Percentiles rank a stretch among this genome's conserved stretches.
Evolutionary conservation across 306 rosid genomes (phyloP).

Genomic region (Erythrophleum fordii): DNA sequence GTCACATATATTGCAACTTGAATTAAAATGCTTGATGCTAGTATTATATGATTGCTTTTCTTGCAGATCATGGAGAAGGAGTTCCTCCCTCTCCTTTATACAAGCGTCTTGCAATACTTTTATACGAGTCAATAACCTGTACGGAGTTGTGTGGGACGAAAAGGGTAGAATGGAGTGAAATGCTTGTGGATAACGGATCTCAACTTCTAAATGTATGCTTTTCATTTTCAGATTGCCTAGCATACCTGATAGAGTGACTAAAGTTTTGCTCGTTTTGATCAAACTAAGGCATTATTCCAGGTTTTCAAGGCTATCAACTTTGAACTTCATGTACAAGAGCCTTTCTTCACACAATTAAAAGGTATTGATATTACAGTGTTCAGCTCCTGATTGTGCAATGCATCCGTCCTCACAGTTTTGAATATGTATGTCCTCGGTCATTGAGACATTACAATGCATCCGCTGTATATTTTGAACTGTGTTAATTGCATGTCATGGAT

Average conservation of each 20-base stretch:
- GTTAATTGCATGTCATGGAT: neutral
- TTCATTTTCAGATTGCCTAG: neutral
- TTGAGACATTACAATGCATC: neutral
- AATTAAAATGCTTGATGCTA: neutral
- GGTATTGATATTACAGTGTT: neutral
- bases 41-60: neutral
- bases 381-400: neutral
- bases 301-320: slow-evolving; percentile 15
- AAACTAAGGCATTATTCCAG: neutral
- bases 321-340: slow-evolving; percentile 27
- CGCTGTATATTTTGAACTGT: neutral
- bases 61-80: slow-evolving; percentile 15
- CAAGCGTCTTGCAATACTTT: slow-evolving; percentile 18
- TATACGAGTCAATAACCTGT: neutral
- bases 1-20: neutral
- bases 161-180: slow-evolving; percentile 5
- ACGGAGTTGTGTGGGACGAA: neutral
- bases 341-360: slow-evolving; percentile 1
- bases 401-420: neutral
- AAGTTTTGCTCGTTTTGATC: neutral
- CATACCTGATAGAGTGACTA: neutral
- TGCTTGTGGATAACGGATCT: neutral
- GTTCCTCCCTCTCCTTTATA: slow-evolving; percentile 5
- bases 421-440: neutral
- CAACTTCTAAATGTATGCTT: slow-evolving; percentile 9